These are phyloP conservation scores for Cystobasidium ongulense DNA, from an alignment of 768 basidiomycete species.

Conservation along the genomic window DNA sequence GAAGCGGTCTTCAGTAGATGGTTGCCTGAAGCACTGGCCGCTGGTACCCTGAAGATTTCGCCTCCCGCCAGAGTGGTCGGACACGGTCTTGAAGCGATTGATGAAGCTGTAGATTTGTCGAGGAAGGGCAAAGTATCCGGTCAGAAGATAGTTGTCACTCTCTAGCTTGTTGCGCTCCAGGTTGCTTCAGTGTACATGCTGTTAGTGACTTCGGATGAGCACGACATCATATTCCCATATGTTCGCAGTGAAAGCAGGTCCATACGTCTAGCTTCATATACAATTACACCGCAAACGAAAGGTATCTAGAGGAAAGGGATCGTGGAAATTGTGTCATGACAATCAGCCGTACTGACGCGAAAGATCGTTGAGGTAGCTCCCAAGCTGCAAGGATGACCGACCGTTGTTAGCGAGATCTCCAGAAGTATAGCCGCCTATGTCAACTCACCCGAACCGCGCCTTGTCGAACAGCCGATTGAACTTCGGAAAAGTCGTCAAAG, in stretches of 20 bases:
- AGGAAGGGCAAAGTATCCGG: background rate
- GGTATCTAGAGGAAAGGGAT: background rate
- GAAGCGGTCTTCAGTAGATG: background rate
- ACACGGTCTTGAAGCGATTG: background rate
- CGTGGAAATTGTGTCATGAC: background rate
- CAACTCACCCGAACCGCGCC: constrained; percentile 70
- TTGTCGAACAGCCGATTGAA: constrained; percentile 69
- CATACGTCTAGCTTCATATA: background rate
- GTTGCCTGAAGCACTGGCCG: background rate
- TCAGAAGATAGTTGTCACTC: background rate
- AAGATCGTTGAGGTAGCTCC: background rate
- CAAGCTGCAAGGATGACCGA: background rate
- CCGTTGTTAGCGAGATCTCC: background rate
- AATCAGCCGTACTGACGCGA: constrained; percentile 14
- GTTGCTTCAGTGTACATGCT: too few relatives aligned
- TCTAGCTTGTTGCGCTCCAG: background rate
- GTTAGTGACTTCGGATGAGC: too few relatives aligned
- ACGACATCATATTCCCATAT: too few relatives aligned
- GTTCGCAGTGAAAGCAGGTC: too few relatives aligned
- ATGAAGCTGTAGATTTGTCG: background rate
- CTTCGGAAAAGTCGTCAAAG: constrained; percentile 52
- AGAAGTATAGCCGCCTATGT: background rate
- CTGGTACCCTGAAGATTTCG: background rate
- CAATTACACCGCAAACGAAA: background rate
- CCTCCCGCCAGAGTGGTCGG: background rate